Conservation (phyloP, 345 rosid species). For the Populus euphratica region DNA sequence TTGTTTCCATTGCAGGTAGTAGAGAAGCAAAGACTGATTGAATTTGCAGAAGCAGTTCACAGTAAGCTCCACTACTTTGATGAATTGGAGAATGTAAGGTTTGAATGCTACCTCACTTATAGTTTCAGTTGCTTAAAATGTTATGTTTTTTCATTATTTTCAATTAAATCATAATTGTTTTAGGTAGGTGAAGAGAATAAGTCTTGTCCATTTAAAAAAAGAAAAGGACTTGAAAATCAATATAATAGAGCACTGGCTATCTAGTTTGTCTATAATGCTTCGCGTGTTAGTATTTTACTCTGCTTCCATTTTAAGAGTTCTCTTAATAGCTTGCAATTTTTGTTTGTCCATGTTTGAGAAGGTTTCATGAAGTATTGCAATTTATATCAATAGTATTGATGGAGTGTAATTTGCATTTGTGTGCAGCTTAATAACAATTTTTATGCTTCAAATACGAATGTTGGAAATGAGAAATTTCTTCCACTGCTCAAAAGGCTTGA, state of each 20-base stretch:
- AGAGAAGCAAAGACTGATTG: slow-evolving; percentile 85
- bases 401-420: slow-evolving; percentile 13
- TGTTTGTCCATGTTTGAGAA: not conserved
- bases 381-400: not conserved
- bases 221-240: too few species aligned
- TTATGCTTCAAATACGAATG: slow-evolving; percentile 78
- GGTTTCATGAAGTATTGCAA: not conserved
- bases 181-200: too few species aligned
- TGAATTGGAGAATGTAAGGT: slow-evolving; percentile 99
- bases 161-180: not conserved
- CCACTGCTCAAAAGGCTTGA: slow-evolving; percentile 87
- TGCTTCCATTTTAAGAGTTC: not conserved
- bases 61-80: slow-evolving; percentile 94
- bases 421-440: slow-evolving; percentile 80
- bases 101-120: slow-evolving; percentile 45
- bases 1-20: slow-evolving; percentile 45
- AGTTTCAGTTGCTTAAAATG: slow-evolving; percentile 8
- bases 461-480: slow-evolving; percentile 74
- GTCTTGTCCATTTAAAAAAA: too few species aligned
- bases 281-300: not conserved
- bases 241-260: not conserved
- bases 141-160: slow-evolving; percentile 4
- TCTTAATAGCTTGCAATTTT: not conserved
- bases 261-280: not conserved
- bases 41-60: slow-evolving; percentile 89